Evolutionary conservation across 2,329 filamentous ascomycete genomes (phyloP).

Genomic region (Pestalotiopsis sp.): DNA sequence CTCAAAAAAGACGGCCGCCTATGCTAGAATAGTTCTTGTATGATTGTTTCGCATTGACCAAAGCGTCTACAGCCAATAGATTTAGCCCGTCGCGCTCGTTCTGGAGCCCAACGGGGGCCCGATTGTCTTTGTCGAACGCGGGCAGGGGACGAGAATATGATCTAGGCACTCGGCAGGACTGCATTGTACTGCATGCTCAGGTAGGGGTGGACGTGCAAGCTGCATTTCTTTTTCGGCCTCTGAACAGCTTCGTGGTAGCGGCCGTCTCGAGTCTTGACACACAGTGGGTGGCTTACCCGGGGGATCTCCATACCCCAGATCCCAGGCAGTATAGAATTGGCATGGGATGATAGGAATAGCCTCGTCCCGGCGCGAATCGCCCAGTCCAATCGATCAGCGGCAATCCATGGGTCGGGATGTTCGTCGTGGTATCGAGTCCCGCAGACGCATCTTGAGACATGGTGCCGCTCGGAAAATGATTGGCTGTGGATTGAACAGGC

Average conservation of each 20-base stretch:
- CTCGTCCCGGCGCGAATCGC: conserved; percentile 3
- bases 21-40: conserved; percentile 1
- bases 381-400: conserved; percentile 5
- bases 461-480: conserved; percentile 22
- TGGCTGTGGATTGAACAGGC: conserved; percentile 27
- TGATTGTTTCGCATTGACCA: conserved; percentile 28
- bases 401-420: not conserved
- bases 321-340: conserved; percentile 1
- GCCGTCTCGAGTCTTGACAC: not conserved
- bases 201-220: not conserved
- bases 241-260: not conserved
- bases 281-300: not conserved
- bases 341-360: conserved; percentile 7
- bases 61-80: conserved; percentile 28
- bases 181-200: not conserved
- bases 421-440: not conserved
- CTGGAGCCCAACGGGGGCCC: conserved; percentile 26
- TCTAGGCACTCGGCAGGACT: conserved; percentile 17
- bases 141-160: conserved; percentile 18
- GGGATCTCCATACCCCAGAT: conserved; percentile 2
- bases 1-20: not conserved
- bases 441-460: conserved; percentile 23
- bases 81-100: conserved; percentile 22
- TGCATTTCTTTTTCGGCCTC: not conserved
- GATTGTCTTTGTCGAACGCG: conserved; percentile 18